Evolutionary conservation across 495 filamentous ascomycete genomes (phyloP).

Genomic region (Trichoderma erinaceum): DNA sequence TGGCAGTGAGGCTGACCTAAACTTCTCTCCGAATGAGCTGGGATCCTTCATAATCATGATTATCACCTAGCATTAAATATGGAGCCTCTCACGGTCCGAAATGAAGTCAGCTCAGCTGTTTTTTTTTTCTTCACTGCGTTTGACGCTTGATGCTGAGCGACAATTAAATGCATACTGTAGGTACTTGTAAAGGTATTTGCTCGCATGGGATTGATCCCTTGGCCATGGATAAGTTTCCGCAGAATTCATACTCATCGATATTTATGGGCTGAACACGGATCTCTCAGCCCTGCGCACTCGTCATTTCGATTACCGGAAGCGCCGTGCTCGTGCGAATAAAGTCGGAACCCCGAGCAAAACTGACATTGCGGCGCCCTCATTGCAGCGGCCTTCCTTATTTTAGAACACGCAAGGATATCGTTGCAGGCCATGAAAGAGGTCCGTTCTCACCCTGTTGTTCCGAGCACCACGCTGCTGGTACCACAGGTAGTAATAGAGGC

Average conservation of each 20-base stretch:
- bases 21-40: not conserved
- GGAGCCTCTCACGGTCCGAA: not conserved
- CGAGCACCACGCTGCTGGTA: conserved; percentile 1
- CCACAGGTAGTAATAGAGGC: not conserved
- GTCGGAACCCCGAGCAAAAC: not conserved
- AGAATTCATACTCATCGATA: not conserved
- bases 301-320: conserved; percentile 5
- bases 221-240: not conserved
- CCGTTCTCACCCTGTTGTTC: not conserved
- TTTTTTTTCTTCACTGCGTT: not conserved
- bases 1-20: not conserved
- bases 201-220: too few species aligned
- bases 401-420: not conserved
- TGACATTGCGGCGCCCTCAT: conserved; percentile 11
- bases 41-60: not conserved
- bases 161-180: not conserved
- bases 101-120: not conserved
- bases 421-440: not conserved
- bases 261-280: not conserved
- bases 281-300: not conserved
- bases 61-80: not conserved
- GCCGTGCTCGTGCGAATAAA: not conserved
- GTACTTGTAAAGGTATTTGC: not conserved
- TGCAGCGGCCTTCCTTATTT: not conserved
- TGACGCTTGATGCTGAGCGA: not conserved